Conservation (phyloP, 2,329 filamentous ascomycete species). For the Byssochlamys sp. region DNA sequence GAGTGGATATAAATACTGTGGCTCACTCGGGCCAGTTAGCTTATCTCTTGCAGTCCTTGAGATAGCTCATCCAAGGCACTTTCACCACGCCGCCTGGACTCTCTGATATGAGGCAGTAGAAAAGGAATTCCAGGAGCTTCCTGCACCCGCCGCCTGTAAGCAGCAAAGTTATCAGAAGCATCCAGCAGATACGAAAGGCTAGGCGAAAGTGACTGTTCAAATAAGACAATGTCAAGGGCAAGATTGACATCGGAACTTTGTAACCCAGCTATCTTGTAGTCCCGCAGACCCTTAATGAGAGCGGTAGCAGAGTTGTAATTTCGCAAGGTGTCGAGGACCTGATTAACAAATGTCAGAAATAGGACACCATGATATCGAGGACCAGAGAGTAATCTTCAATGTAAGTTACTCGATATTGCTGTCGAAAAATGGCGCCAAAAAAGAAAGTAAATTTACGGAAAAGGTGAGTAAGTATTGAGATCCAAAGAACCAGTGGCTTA, state of each 20-base stretch:
- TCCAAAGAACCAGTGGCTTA: constrained; percentile 9
- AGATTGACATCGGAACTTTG: constrained; percentile 8
- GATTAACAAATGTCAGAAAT: constrained; percentile 2
- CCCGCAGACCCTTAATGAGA: constrained; percentile 27
- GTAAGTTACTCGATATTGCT: not conserved
- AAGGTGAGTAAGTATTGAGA: not conserved
- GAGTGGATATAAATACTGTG: not conserved
- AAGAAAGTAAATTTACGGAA: not conserved
- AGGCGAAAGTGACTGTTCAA: constrained; percentile 16
- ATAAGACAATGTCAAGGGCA: constrained; percentile 10
- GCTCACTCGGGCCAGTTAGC: not conserved
- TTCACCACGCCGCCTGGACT: constrained; percentile 21
- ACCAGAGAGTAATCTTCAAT: not conserved
- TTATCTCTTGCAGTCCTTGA: constrained; percentile 5
- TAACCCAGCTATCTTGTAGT: constrained; percentile 19
- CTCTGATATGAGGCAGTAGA: constrained; percentile 27
- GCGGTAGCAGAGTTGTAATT: constrained; percentile 32
- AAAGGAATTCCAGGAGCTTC: constrained; percentile 29
- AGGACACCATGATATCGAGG: not conserved
- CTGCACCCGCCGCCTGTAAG: constrained; percentile 26
- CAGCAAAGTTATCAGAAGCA: constrained; percentile 23
- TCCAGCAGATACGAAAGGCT: constrained; percentile 18
- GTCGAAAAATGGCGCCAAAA: not conserved
- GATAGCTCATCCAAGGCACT: constrained; percentile 19
- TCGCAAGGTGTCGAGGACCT: constrained; percentile 20